A percentile compares a stretch with the other conserved stretches of the same genome.
Conservation (phyloP, 2,329 filamentous ascomycete genomes). For the Diaporthe helianthi region DNA sequence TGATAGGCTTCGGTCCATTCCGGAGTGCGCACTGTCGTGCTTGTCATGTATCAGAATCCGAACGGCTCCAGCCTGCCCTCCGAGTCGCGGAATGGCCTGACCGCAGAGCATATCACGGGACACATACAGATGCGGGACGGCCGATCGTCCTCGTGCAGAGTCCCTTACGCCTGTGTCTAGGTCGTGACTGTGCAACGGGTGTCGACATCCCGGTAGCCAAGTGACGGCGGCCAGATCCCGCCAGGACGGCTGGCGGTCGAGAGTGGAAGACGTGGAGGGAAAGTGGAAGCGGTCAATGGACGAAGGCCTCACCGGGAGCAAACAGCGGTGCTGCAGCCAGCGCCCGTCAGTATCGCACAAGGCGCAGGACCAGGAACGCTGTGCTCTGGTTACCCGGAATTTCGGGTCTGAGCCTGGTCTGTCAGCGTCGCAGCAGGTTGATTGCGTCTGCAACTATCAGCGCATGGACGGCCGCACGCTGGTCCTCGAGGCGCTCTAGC, state of each 20-base stretch:
- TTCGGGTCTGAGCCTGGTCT: slow-evolving; percentile 18
- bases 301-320: not conserved
- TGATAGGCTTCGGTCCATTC: slow-evolving; percentile 13
- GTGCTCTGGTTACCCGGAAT: slow-evolving; percentile 20
- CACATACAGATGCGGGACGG: slow-evolving; percentile 1
- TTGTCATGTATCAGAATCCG: not conserved
- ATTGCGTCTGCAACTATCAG: slow-evolving; percentile 5
- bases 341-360: slow-evolving; percentile 5
- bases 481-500: slow-evolving; percentile 17
- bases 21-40: not conserved
- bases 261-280: not conserved
- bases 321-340: slow-evolving; percentile 7
- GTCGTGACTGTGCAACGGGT: not conserved
- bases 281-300: slow-evolving; percentile 1
- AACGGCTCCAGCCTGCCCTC: not conserved
- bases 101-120: slow-evolving; percentile 19
- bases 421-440: slow-evolving; percentile 20
- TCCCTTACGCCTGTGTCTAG: not conserved
- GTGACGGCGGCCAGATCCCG: not conserved
- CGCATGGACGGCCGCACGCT: slow-evolving; percentile 1
- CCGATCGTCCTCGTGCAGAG: slow-evolving; percentile 14
- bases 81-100: slow-evolving; percentile 12
- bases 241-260: not conserved
- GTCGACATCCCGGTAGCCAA: slow-evolving; percentile 14
- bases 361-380: slow-evolving; percentile 13